phyloP scores from a whole-genome alignment of 2,329 filamentous ascomycete genomes.

The Alternaria sp. region DNA sequence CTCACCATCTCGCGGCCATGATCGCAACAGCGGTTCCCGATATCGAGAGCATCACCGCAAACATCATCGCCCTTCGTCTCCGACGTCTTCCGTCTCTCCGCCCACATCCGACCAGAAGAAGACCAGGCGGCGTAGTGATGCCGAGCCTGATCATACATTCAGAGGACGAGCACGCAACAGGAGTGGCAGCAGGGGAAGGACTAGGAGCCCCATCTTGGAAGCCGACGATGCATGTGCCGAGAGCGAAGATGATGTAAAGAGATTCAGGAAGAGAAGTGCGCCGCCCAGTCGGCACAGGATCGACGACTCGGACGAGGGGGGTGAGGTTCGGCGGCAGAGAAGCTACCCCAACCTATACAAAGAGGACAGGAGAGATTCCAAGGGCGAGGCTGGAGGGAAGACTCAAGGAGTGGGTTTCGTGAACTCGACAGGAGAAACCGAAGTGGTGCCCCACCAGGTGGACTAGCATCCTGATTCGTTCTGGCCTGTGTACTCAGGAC shows the following conservation, averaged over 20 bases:
- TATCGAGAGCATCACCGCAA: constrained; percentile 41
- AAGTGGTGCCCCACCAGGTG: not conserved
- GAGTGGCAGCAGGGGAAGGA: constrained; percentile 26
- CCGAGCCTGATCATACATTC: constrained; percentile 44
- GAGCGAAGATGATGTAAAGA: constrained; percentile 32
- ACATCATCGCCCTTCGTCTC: constrained; percentile 37
- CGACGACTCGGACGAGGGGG: constrained; percentile 21
- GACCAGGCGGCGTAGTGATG: constrained; percentile 41
- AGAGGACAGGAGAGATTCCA: constrained; percentile 25
- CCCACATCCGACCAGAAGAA: constrained; percentile 29
- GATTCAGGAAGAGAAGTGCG: constrained; percentile 40
- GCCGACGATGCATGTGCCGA: constrained; percentile 27
- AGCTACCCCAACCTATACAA: constrained; percentile 45
- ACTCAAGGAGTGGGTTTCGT: not conserved
- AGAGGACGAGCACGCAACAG: constrained; percentile 39
- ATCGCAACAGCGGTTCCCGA: constrained; percentile 39
- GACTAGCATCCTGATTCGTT: not conserved
- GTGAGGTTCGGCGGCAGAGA: constrained; percentile 44
- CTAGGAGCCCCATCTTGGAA: constrained; percentile 32
- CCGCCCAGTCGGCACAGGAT: constrained; percentile 43
- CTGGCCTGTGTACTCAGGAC: not conserved
- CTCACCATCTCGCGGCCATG: constrained; percentile 44
- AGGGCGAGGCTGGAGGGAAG: constrained; percentile 5
- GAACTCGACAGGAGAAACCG: not conserved
- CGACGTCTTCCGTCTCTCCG: constrained; percentile 30